These are phyloP conservation scores for Mycena citricolor DNA, from an alignment of 1,284 basidiomycete species.

Conservation along the genomic window DNA sequence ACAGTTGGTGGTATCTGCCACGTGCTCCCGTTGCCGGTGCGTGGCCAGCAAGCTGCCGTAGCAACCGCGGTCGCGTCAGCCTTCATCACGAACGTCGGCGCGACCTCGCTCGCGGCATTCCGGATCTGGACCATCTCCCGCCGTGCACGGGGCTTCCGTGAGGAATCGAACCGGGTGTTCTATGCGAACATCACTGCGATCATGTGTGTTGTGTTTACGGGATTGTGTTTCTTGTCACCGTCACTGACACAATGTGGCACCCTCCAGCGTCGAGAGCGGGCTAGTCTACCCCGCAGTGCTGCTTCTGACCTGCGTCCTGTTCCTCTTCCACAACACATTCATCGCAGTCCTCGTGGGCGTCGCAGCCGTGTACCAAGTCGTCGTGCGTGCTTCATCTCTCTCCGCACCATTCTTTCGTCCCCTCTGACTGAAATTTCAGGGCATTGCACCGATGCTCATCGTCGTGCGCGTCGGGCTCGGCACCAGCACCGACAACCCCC, in stretches of 20 bases:
- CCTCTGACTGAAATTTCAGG: background rate
- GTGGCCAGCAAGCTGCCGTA: background rate
- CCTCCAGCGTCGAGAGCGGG: slow-evolving; percentile 1
- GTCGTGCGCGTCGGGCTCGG: slow-evolving; percentile 3
- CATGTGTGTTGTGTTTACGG: background rate
- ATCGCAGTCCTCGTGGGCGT: background rate
- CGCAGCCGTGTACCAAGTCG: background rate
- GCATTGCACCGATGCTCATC: slow-evolving; percentile 3
- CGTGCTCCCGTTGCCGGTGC: background rate
- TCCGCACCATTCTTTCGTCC: background rate
- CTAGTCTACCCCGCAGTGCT: background rate
- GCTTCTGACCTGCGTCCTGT: background rate
- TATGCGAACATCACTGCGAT: background rate
- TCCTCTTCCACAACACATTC: background rate
- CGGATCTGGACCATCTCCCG: slow-evolving; percentile 3
- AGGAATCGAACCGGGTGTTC: background rate
- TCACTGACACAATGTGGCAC: too few relatives aligned
- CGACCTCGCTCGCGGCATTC: background rate
- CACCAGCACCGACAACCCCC: background rate
- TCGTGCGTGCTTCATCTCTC: background rate
- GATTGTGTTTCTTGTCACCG: background rate
- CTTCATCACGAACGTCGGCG: background rate
- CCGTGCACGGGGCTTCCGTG: background rate
- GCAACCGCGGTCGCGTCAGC: background rate
- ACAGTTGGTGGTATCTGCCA: too few relatives aligned